phyloP scores from a whole-genome alignment of 108 stramenopile species.

The Chaetoceros tenuissimus region DNA sequence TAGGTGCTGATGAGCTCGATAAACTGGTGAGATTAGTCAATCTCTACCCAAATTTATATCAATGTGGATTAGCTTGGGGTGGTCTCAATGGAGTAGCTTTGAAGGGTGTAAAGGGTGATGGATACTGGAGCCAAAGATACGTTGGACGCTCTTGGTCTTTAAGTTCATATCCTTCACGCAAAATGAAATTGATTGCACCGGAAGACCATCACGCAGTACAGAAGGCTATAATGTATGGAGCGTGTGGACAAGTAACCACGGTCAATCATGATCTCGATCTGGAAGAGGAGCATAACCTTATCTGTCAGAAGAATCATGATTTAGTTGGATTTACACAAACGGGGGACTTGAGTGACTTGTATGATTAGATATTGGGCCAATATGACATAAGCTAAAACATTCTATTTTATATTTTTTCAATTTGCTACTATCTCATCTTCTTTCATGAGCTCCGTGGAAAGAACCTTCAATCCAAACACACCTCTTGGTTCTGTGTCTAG shows the following conservation, averaged over 20 bases:
- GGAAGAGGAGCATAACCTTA: slow-evolving; percentile 1
- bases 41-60: slow-evolving; percentile 31
- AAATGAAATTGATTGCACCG: slow-evolving; percentile 32
- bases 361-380: background rate
- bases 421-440: slow-evolving; percentile 9
- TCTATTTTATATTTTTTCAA: background rate
- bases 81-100: slow-evolving; percentile 43
- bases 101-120: slow-evolving; percentile 34
- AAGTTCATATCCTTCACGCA: slow-evolving; percentile 24
- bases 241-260: slow-evolving; percentile 31
- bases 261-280: slow-evolving; percentile 34
- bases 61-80: slow-evolving; percentile 47
- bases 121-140: slow-evolving; percentile 35
- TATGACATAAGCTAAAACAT: too few relatives aligned
- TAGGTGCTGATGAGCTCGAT: slow-evolving; percentile 36
- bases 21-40: slow-evolving; percentile 30
- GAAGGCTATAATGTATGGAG: slow-evolving; percentile 38
- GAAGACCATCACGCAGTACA: slow-evolving; percentile 45
- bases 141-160: slow-evolving; percentile 38
- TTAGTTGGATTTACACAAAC: background rate
- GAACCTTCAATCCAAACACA: slow-evolving; percentile 73
- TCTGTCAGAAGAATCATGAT: background rate
- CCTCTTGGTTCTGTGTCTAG: slow-evolving; percentile 82
- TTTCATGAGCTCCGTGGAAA: slow-evolving; percentile 47
- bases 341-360: background rate